Conservation (phyloP, 1,284 basidiomycete species). For the Cryptococcus neoformans region DNA sequence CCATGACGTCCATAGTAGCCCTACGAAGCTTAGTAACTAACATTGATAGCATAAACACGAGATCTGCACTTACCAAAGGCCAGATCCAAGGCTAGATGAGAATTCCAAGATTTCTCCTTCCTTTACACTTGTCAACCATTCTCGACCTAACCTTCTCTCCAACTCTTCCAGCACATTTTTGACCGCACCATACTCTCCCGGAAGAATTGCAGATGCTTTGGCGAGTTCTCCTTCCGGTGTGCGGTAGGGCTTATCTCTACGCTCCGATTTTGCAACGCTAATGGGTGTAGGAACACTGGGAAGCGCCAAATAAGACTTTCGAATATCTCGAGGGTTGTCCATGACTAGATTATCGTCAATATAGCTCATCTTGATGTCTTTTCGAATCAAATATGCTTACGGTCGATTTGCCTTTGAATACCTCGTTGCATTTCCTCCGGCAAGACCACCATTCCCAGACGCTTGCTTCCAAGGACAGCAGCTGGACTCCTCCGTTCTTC, state of each 20-base stretch:
- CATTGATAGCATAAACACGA: neutral
- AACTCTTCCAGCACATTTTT: slow-evolving; percentile 49
- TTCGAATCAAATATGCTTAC: slow-evolving; percentile 26
- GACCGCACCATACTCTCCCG: slow-evolving; percentile 51
- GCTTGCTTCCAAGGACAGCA: slow-evolving; percentile 68
- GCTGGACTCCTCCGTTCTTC: slow-evolving; percentile 71
- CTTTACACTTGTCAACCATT: slow-evolving; percentile 21
- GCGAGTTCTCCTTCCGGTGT: slow-evolving; percentile 36
- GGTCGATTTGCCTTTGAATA: slow-evolving; percentile 40
- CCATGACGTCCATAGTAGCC: slow-evolving; percentile 29
- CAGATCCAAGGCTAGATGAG: slow-evolving; percentile 47
- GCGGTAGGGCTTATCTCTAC: slow-evolving; percentile 17
- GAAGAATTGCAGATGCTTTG: slow-evolving; percentile 50
- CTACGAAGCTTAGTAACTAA: slow-evolving; percentile 8
- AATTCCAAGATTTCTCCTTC: slow-evolving; percentile 46
- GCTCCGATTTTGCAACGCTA: slow-evolving; percentile 7
- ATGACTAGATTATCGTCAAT: slow-evolving; percentile 4
- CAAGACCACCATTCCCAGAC: slow-evolving; percentile 65
- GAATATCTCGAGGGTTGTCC: slow-evolving; percentile 22
- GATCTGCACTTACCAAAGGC: slow-evolving; percentile 46
- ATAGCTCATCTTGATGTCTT: neutral
- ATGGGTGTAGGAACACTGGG: neutral
- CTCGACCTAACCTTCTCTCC: slow-evolving; percentile 37
- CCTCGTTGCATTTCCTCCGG: slow-evolving; percentile 59
- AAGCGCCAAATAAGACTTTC: slow-evolving; percentile 21